Percentiles rank a stretch among this genome's conserved stretches.
Evolutionary conservation across 768 basidiomycete genomes (phyloP).

Genomic region (Mycena indigotica): DNA sequence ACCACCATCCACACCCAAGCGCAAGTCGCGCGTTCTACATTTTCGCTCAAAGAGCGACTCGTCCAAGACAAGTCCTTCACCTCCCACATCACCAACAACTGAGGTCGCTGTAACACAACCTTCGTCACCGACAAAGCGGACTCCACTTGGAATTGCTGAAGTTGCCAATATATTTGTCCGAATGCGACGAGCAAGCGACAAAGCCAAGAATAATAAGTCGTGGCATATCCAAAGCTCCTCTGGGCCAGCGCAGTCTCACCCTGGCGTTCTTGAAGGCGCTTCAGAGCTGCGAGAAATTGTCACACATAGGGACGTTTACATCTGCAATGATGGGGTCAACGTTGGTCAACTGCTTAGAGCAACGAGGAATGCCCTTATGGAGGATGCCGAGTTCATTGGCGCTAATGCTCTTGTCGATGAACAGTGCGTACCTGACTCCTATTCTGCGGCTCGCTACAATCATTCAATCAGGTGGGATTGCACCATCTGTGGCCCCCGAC

Average conservation of each 20-base stretch:
- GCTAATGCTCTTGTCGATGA: constrained; percentile 70
- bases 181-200: constrained; percentile 44
- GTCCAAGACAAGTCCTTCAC: neutral
- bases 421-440: constrained; percentile 47
- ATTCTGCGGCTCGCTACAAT: constrained; percentile 6
- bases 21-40: neutral
- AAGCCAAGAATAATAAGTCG: constrained; percentile 24
- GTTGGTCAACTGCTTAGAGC: constrained; percentile 56
- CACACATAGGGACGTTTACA: constrained; percentile 45
- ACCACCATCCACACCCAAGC: neutral
- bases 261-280: constrained; percentile 30
- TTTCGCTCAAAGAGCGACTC: neutral
- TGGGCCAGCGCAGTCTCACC: constrained; percentile 45
- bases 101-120: neutral
- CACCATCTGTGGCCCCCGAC: constrained; percentile 57
- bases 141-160: constrained; percentile 34
- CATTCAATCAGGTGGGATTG: constrained; percentile 59
- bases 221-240: constrained; percentile 39
- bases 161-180: constrained; percentile 60
- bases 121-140: neutral
- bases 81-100: neutral
- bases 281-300: constrained; percentile 30
- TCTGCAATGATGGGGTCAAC: constrained; percentile 67
- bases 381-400: constrained; percentile 50
- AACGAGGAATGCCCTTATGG: constrained; percentile 52